A percentile compares a stretch with the other conserved stretches of the same genome.
phyloP scores from a whole-genome alignment of 106 monocot genomes.

The Gastrodia elata region DNA sequence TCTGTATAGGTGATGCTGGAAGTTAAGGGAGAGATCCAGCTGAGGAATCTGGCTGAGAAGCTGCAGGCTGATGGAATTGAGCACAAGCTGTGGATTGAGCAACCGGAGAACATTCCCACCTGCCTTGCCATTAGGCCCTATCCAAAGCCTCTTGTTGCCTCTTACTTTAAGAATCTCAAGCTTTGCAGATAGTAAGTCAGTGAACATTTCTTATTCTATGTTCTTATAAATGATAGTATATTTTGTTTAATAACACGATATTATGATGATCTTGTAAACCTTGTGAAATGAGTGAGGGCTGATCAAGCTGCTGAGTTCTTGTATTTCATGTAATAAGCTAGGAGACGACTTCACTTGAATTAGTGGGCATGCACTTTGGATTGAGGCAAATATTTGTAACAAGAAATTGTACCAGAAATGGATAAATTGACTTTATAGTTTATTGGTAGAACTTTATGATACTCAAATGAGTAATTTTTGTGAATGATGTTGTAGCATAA shows the following conservation, averaged over 20 bases:
- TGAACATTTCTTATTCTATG: neutral
- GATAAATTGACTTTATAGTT: too few relatives aligned
- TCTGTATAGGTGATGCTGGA: conserved; percentile 83
- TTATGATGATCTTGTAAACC: neutral
- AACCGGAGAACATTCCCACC: conserved; percentile 81
- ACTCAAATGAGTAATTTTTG: too few relatives aligned
- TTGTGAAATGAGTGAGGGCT: neutral
- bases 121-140: conserved; percentile 81
- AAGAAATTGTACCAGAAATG: too few relatives aligned
- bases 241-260: neutral
- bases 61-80: conserved; percentile 46
- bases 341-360: too few relatives aligned
- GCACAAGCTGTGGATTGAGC: conserved; percentile 95
- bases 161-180: conserved; percentile 93
- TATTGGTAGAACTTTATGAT: too few relatives aligned
- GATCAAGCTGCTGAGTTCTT: too few relatives aligned
- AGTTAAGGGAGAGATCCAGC: conserved; percentile 83
- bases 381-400: too few relatives aligned
- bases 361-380: too few relatives aligned
- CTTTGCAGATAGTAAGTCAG: conserved; percentile 59
- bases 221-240: neutral
- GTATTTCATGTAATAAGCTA: too few relatives aligned
- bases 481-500: too few relatives aligned
- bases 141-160: conserved; percentile 45
- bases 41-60: conserved; percentile 75